Evolutionary conservation across 108 stramenopile genomes (phyloP), one percentile per base, ranked within the genome.

Genomic region (Pseudonitzschia multistriata): DNA sequence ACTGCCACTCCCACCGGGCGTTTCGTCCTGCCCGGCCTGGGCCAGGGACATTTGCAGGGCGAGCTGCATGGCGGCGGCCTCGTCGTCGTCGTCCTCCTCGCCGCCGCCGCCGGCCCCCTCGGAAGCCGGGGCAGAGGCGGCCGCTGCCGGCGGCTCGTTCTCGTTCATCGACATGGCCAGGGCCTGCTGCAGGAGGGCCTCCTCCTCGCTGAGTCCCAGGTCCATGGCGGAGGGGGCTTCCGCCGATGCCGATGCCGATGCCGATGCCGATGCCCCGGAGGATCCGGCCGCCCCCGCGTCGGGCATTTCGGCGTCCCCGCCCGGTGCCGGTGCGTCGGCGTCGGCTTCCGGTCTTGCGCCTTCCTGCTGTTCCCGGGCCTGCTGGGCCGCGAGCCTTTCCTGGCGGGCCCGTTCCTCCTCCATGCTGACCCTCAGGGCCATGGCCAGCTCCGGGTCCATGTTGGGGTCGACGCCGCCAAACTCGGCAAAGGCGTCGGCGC

Each of bases 381-480:
- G 76, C 76, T 63, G 77, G 67, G 88, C 85, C 19, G 89, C 84
- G 11, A 80, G 71, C 11, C 78, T 74, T 68, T 83, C 82, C 68
- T 88, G 87, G 49, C 96, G 79, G 3, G 94, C 96, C 14, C 97
- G 85, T 80, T 97, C 97, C 80, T 99, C 98, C 67, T 99, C 98
- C 94, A 97, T 97, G 71, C 90, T 92, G 21, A 98, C 93, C 13
- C 97, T 88, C 11, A 99, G 74, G 19, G 96, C 98, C 96, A 98
- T 98, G 72, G 98, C 98, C 67, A 99, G 81, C 79, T 98, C 98
- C 19, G 98, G 98, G 70, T 99, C 98, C 83, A 96, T 93, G 77
- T 88, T 95, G 47, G 98, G 95, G 81, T 99, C 98, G 56, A 99
- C 84, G 14, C 97, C 98, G 10, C 95, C 92, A 68, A 67, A 96